phyloP scores from a whole-genome alignment of 2,329 filamentous ascomycete species.

The Lachnellula occidentalis region DNA sequence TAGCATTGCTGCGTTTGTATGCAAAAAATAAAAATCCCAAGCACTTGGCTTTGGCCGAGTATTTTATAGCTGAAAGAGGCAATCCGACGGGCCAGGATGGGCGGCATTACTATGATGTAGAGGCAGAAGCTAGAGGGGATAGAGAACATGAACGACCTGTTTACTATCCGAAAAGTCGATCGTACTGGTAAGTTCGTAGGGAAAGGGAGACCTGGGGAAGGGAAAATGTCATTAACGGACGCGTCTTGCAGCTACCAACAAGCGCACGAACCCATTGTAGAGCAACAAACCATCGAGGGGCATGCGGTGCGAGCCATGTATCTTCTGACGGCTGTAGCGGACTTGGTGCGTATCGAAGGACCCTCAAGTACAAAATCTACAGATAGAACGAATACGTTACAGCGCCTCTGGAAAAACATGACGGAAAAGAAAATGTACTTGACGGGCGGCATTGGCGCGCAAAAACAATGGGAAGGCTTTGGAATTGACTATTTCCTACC shows the following conservation, averaged over 20 bases:
- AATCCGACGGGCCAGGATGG: conserved; percentile 45
- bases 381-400: conserved; percentile 31
- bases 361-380: background rate
- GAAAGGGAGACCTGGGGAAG: background rate
- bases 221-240: conserved; percentile 34
- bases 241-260: conserved; percentile 49
- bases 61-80: conserved; percentile 54
- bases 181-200: conserved; percentile 32
- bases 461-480: conserved; percentile 56
- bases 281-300: conserved; percentile 51
- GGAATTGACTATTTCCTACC: conserved; percentile 54
- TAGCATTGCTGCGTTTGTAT: conserved; percentile 43
- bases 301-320: conserved; percentile 58
- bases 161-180: conserved; percentile 39
- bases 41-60: conserved; percentile 44
- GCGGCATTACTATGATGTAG: conserved; percentile 49
- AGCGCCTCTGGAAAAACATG: conserved; percentile 54
- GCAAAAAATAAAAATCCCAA: conserved; percentile 34
- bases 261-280: conserved; percentile 48
- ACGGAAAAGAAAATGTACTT: conserved; percentile 56
- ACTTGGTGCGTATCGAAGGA: conserved; percentile 41
- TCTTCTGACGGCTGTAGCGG: conserved; percentile 52
- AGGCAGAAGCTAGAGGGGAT: conserved; percentile 46
- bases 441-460: conserved; percentile 54
- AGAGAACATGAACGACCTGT: conserved; percentile 41